Evolutionary conservation across 495 filamentous ascomycete species (phyloP).

Genomic region (Lepidopterella palustris): DNA sequence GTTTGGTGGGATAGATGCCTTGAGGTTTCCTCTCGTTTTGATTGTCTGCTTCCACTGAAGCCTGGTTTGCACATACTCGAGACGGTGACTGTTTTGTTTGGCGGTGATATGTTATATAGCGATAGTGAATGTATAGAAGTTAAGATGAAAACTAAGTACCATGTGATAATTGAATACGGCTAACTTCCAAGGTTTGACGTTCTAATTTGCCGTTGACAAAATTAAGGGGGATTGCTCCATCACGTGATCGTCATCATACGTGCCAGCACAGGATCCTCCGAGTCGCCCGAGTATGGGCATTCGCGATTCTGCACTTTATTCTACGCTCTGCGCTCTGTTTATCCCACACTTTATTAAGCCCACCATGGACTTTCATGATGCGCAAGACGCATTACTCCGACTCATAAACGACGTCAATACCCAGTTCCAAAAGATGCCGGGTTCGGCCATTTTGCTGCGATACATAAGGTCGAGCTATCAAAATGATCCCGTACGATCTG

Average conservation of each 20-base stretch:
- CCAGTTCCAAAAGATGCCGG: slow-evolving; percentile 78
- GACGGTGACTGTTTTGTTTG: slow-evolving; percentile 4
- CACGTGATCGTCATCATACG: slow-evolving; percentile 1
- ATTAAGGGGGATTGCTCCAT: neutral
- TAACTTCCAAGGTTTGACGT: too few relatives aligned
- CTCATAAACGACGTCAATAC: slow-evolving; percentile 21
- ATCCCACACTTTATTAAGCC: neutral
- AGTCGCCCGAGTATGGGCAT: slow-evolving; percentile 2
- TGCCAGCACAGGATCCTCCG: neutral
- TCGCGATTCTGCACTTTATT: neutral
- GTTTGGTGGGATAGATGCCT: slow-evolving; percentile 26
- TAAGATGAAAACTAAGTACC: too few relatives aligned
- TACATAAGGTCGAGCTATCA: slow-evolving; percentile 97
- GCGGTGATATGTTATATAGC: slow-evolving; percentile 29
- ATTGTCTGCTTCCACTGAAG: slow-evolving; percentile 7
- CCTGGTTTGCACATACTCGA: slow-evolving; percentile 29
- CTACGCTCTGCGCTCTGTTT: neutral
- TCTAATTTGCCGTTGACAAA: too few relatives aligned
- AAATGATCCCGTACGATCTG: slow-evolving; percentile 88
- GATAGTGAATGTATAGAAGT: slow-evolving; percentile 27
- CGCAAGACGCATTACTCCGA: slow-evolving; percentile 17
- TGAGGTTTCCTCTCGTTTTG: slow-evolving; percentile 15
- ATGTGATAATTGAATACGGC: too few relatives aligned
- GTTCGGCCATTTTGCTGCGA: slow-evolving; percentile 86
- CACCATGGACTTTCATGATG: slow-evolving; percentile 22